phyloP scores from a whole-genome alignment of 1,284 basidiomycete species.

The Dichomitus squalens region DNA sequence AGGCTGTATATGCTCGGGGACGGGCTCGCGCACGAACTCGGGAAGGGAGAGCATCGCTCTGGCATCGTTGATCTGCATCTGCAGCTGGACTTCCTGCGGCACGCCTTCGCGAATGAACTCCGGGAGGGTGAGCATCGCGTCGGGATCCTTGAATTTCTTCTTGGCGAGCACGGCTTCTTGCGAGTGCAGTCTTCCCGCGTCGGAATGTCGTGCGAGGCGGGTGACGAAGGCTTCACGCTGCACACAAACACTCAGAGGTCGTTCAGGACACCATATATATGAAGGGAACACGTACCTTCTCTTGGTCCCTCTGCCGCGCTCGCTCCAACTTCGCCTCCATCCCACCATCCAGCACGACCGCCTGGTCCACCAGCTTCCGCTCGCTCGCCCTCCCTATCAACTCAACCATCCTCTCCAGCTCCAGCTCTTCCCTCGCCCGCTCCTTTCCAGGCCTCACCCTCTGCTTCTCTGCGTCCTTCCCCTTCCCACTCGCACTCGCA shows the following conservation, averaged over 20 bases:
- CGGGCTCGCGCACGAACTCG: constrained; percentile 52
- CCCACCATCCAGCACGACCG: constrained; percentile 61
- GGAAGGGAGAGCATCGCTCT: constrained; percentile 57
- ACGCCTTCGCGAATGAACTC: constrained; percentile 68
- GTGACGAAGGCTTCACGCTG: constrained; percentile 75
- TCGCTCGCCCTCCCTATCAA: constrained; percentile 73
- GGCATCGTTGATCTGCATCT: constrained; percentile 43
- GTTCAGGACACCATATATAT: constrained; percentile 7
- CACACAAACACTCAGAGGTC: background rate
- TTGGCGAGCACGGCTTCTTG: constrained; percentile 62
- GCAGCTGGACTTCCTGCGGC: constrained; percentile 31
- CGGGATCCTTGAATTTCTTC: constrained; percentile 48
- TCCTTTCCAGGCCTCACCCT: constrained; percentile 45
- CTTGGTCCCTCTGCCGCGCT: constrained; percentile 54
- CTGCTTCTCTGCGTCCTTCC: constrained; percentile 38
- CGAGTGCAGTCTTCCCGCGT: constrained; percentile 64
- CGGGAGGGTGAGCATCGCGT: constrained; percentile 59
- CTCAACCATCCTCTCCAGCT: constrained; percentile 72
- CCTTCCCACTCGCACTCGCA: constrained; percentile 39
- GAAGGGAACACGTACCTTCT: constrained; percentile 52
- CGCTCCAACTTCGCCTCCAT: constrained; percentile 56
- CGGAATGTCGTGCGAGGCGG: constrained; percentile 66
- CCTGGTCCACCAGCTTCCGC: constrained; percentile 66
- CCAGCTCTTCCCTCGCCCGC: constrained; percentile 48
- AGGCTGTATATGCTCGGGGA: constrained; percentile 31